A percentile compares a stretch with the other conserved stretches of the same genome.
Evolutionary conservation across 2,329 filamentous ascomycete species (phyloP).

Genomic region (Colletotrichum zoysiae): DNA sequence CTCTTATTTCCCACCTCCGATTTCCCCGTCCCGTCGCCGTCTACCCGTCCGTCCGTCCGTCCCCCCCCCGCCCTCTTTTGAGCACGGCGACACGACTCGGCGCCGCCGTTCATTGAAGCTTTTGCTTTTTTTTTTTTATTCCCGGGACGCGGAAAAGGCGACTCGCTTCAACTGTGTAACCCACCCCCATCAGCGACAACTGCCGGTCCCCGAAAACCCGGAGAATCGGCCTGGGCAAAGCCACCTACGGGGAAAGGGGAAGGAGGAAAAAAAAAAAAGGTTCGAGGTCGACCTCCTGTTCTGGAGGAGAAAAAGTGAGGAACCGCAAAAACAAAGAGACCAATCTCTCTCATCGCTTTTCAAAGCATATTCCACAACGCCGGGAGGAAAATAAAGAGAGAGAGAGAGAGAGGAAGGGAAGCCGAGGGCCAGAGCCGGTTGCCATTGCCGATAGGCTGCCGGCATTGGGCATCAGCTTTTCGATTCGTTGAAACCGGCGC

Average conservation of each 20-base stretch:
- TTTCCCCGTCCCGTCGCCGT: background rate
- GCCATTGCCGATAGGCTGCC: background rate
- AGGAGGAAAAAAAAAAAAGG: too few relatives aligned
- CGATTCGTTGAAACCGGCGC: background rate
- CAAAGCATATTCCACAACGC: background rate
- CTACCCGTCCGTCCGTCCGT: background rate
- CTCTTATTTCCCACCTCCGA: slow-evolving; percentile 8
- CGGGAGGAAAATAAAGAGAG: background rate
- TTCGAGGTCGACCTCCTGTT: background rate
- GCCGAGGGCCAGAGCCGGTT: background rate
- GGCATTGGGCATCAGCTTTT: slow-evolving; percentile 7
- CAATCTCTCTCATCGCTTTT: background rate
- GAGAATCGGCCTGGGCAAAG: background rate
- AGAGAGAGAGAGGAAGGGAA: background rate
- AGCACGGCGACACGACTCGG: slow-evolving; percentile 7
- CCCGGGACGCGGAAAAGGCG: slow-evolving; percentile 20
- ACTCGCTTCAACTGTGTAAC: background rate
- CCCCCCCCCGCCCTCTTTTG: background rate
- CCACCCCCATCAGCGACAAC: slow-evolving; percentile 1
- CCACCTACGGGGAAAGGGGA: too few relatives aligned
- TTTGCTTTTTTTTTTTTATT: slow-evolving; percentile 27
- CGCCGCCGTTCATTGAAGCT: slow-evolving; percentile 1
- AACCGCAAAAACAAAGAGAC: background rate
- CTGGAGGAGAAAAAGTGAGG: background rate
- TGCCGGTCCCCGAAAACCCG: background rate